Evolutionary conservation across 2,329 filamentous ascomycete species (phyloP).

Genomic region (Myriosclerotinia duriaeana): DNA sequence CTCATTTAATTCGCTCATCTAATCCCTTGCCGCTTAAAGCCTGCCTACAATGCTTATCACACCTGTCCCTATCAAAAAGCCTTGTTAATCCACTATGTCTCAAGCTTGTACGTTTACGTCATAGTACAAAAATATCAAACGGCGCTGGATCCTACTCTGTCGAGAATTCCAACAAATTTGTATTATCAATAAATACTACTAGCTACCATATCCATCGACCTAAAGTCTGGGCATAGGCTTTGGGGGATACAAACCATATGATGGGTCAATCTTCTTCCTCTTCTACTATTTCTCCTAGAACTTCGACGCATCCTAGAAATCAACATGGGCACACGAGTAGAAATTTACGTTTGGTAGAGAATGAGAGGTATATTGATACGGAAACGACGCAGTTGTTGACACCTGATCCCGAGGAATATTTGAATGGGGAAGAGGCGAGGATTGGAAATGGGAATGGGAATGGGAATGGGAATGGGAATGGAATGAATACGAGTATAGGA

Average conservation of each 20-base stretch:
- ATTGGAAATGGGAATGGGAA: background rate
- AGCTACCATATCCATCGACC: background rate
- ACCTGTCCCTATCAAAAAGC: background rate
- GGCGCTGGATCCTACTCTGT: constrained; percentile 15
- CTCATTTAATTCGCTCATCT: background rate
- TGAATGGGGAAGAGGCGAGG: constrained; percentile 21
- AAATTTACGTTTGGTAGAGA: background rate
- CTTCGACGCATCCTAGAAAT: background rate
- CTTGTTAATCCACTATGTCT: background rate
- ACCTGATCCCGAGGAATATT: constrained; percentile 30
- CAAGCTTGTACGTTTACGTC: background rate
- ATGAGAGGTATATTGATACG: constrained; percentile 18
- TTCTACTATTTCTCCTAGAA: background rate
- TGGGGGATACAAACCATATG: background rate
- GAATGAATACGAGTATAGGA: background rate
- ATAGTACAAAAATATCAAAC: constrained; percentile 10
- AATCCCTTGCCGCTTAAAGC: constrained; percentile 11
- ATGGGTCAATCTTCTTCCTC: constrained; percentile 21
- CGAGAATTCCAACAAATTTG: background rate
- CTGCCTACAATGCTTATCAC: background rate
- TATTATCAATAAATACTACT: constrained; percentile 20
- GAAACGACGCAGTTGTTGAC: constrained; percentile 26
- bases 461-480: background rate
- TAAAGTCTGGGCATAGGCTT: constrained; percentile 1
- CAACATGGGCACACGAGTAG: no score